phyloP scores from a whole-genome alignment of 441 rosid genomes.

The Brassica balearica region DNA sequence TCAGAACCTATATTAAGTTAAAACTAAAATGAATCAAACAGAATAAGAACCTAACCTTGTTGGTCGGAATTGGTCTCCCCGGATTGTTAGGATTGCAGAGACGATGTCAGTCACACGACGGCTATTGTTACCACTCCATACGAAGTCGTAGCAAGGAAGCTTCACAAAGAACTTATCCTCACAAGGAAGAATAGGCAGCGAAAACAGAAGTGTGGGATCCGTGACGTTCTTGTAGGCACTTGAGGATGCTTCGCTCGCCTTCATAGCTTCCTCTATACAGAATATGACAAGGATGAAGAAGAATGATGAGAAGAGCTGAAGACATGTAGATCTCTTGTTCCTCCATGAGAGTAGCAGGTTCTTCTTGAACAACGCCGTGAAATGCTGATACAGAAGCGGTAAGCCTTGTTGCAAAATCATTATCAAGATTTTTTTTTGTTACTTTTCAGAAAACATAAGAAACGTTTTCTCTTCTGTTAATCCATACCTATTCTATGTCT shows the following conservation, averaged over 20 bases:
- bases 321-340: constrained; percentile 69
- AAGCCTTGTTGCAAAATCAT: constrained; percentile 44
- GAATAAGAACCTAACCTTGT: constrained; percentile 48
- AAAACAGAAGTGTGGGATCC: constrained; percentile 57
- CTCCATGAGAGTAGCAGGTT: constrained; percentile 84
- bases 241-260: constrained; percentile 46
- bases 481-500: not conserved
- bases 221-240: constrained; percentile 45
- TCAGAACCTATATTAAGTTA: not conserved
- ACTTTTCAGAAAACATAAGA: not conserved
- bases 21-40: not conserved
- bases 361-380: constrained; percentile 65
- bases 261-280: constrained; percentile 59
- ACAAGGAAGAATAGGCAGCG: constrained; percentile 76
- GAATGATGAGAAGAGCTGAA: constrained; percentile 84
- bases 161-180: constrained; percentile 68
- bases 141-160: constrained; percentile 78
- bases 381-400: constrained; percentile 67
- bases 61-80: constrained; percentile 61
- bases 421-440: not conserved
- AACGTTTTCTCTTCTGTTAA: not conserved
- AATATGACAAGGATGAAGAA: constrained; percentile 82
- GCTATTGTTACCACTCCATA: constrained; percentile 89
- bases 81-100: constrained; percentile 70
- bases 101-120: constrained; percentile 47